These are phyloP conservation scores for Aspergillus haitiensis DNA, from an alignment of 495 filamentous ascomycete genomes.

Conservation along the genomic window DNA sequence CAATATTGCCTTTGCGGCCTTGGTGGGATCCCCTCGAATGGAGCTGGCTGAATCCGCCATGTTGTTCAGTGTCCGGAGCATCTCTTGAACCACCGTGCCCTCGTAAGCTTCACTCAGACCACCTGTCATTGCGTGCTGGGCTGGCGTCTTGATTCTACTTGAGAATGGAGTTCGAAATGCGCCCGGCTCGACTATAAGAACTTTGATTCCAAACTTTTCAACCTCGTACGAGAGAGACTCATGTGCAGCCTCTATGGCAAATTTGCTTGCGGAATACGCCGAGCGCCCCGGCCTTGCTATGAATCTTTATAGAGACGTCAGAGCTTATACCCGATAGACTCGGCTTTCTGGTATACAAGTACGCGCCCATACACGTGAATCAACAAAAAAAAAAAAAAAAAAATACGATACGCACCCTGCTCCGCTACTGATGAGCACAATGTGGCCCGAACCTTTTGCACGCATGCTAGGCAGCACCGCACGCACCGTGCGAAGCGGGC, in stretches of 20 bases:
- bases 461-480: conserved; percentile 50
- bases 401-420: conserved; percentile 39
- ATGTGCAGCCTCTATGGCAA: conserved; percentile 33
- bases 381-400: conserved; percentile 33
- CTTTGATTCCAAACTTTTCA: conserved; percentile 40
- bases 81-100: conserved; percentile 38
- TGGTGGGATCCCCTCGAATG: conserved; percentile 25
- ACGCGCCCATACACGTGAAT: neutral
- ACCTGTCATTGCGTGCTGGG: neutral
- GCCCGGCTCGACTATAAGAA: conserved; percentile 50
- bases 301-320: conserved; percentile 21
- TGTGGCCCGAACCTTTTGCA: conserved; percentile 38
- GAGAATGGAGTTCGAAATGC: conserved; percentile 51
- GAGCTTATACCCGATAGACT: too few species aligned
- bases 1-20: conserved; percentile 18
- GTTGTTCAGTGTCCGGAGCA: conserved; percentile 21
- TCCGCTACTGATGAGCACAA: conserved; percentile 51
- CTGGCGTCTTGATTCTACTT: conserved; percentile 17
- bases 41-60: conserved; percentile 8
- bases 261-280: conserved; percentile 38
- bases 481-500: conserved; percentile 45
- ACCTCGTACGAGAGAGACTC: conserved; percentile 48
- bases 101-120: conserved; percentile 42
- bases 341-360: neutral
- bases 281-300: conserved; percentile 24